Percentiles rank a stretch among this genome's conserved stretches.
Evolutionary conservation across 495 filamentous ascomycete genomes (phyloP).

Genomic region (Neurospora sp.): DNA sequence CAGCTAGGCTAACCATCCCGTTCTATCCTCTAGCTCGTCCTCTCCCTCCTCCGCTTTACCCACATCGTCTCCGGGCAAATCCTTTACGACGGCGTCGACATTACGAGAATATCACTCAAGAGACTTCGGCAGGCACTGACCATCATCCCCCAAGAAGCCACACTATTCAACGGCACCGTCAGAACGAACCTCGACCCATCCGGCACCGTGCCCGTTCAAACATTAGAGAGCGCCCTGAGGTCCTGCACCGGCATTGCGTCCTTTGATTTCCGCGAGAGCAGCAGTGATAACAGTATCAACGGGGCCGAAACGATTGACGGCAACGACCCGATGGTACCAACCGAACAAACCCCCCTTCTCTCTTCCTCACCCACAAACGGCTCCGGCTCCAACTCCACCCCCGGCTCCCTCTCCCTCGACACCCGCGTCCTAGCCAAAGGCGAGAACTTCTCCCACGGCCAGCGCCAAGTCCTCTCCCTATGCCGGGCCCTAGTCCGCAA

Average conservation of each 20-base stretch:
- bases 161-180: conserved; percentile 43
- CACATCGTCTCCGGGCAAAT: conserved; percentile 38
- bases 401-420: conserved; percentile 25
- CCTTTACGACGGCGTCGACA: conserved; percentile 44
- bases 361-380: conserved; percentile 1
- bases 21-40: conserved; percentile 25
- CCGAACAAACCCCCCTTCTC: conserved; percentile 15
- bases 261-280: conserved; percentile 28
- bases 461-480: conserved; percentile 48
- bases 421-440: conserved; percentile 40
- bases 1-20: conserved; percentile 8
- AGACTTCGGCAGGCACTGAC: conserved; percentile 43
- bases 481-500: conserved; percentile 45
- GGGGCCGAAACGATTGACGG: neutral
- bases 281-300: conserved; percentile 5
- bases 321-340: conserved; percentile 12
- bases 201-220: conserved; percentile 29
- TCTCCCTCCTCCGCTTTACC: conserved; percentile 47
- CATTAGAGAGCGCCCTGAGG: conserved; percentile 32
- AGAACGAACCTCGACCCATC: conserved; percentile 42
- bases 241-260: conserved; percentile 36
- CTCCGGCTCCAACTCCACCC: neutral
- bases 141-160: conserved; percentile 48
- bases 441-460: conserved; percentile 48
- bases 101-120: conserved; percentile 36